Evolutionary conservation across 345 rosid species (phyloP), one percentile per base, ranked within the genome.

Genomic region (Brassica incana): DNA sequence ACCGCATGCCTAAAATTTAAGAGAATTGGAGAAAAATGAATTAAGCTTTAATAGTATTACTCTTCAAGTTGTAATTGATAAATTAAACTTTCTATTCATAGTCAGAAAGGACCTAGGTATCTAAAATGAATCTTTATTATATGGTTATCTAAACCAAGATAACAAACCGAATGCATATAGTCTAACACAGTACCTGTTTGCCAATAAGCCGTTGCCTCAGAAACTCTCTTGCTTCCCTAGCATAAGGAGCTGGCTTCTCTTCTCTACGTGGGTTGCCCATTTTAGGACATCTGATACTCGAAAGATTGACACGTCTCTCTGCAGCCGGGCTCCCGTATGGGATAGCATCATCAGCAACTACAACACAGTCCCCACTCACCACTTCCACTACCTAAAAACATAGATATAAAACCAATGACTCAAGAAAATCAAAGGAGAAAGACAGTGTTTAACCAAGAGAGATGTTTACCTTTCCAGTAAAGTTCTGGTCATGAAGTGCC

Each of bases 281-380:
- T 85, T 89, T 96, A 11, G 99, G 99, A 72, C 89, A 88, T 78
- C 91, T 91, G 78, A 96, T 93, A 83, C 98, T 96, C 32, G 99
- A 94, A 72, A 94, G 97, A 80, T 85, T 84, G 71, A 92, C 97
- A 6, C 98, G 90, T 71, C 97, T 83, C 85, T 94, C 98, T 81
- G 98, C 98, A 71, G 73, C 70, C 62, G 93, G 89, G 83, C 88
- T 90, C 33, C 98, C 98, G 61, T 78, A 86, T 50, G 97, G 97
- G 72, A 90, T 74, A 18, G 98, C 85, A 84, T 96, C 99, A 86
- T 93, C 95, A 20, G 97, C 98, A 58, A 96, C 95, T 74, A 90
- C 65, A 65, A 96, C 52, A 82, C 97, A 93, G 85, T 93, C 99
- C 14, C 99, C 99, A 82, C 99, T 96, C 20, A 90, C 98, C 77